Percentiles rank a stretch among this genome's conserved stretches.
phyloP scores from a whole-genome alignment of 2,329 filamentous ascomycete genomes.

The Claviceps citrina region DNA sequence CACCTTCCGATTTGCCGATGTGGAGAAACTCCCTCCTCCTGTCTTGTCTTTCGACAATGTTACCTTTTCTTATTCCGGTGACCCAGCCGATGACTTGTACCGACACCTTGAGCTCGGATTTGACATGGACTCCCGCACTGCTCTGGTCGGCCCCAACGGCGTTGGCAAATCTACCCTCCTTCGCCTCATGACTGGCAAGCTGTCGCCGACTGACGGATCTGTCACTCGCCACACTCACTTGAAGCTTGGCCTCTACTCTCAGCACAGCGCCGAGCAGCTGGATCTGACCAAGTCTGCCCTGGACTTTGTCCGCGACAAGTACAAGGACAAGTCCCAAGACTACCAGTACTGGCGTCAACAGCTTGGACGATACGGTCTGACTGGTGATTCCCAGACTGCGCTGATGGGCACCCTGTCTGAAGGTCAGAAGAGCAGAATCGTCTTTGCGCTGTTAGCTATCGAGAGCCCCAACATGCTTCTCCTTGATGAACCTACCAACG shows the following conservation, averaged over 20 bases:
- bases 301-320: slow-evolving; percentile 96
- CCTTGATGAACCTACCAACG: slow-evolving; percentile 97
- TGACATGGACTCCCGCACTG: slow-evolving; percentile 97
- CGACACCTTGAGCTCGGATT: slow-evolving; percentile 95
- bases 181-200: slow-evolving; percentile 89
- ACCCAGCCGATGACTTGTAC: slow-evolving; percentile 81
- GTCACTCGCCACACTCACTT: slow-evolving; percentile 92
- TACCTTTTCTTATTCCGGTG: slow-evolving; percentile 93
- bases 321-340: slow-evolving; percentile 75
- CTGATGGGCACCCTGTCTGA: slow-evolving; percentile 97
- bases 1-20: slow-evolving; percentile 94
- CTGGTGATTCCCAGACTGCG: slow-evolving; percentile 85
- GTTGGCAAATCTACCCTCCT: slow-evolving; percentile 96
- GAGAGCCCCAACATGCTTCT: slow-evolving; percentile 95
- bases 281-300: slow-evolving; percentile 95
- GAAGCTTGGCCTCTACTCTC: slow-evolving; percentile 95
- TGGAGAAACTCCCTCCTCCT: slow-evolving; percentile 96
- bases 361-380: slow-evolving; percentile 85
- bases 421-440: slow-evolving; percentile 94
- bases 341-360: slow-evolving; percentile 99
- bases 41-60: slow-evolving; percentile 94
- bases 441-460: slow-evolving; percentile 90
- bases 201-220: slow-evolving; percentile 65
- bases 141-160: slow-evolving; percentile 95
- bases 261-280: slow-evolving; percentile 96